Base-by-base conservation (phyloP, 2,329 filamentous ascomycete genomes). In the Fusarium ramigenum region DNA sequence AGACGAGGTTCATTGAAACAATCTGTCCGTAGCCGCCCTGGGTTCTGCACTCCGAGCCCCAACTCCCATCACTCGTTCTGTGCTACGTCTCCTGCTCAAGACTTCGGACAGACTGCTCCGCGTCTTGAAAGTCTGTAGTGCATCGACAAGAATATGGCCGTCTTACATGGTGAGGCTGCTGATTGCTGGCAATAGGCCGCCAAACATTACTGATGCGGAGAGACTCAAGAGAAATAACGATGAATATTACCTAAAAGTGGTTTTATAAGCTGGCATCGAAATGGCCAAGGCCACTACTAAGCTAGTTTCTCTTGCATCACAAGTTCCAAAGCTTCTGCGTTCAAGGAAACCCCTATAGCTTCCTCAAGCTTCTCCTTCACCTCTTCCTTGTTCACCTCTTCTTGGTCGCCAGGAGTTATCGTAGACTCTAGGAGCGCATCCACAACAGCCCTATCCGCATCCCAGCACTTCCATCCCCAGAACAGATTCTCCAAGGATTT, bases 391-490 rank as follows among this genome's bases (percentile, higher is more conserved):
- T 42, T 6, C 8, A 0, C 8, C 14, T n/a, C 21, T 42, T 42
- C 2, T 2, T n/a, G 21, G 1, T 42, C 39, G 21, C 2, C 39
- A 42, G n/a, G 12, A 6, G 14, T 4, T n/a, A 5, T 9, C 8
- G 40, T 42, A 42, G 40, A 42, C 21, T 42, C 40, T 10, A 42
- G 14, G 5, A 42, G 40, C 9, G 21, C 40, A 5, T 42, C 40
- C 14, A 5, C 21, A 16, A 42, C 40, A n/a, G 9, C 40, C 5
- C 0, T 23, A 0, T n/a, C 5, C 14, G 0, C 1, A 16, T 42
- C 14, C 40, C 40, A 42, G 39, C 39, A 42, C 0, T n/a, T 10
- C 40, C 40, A 42, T 10, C 14, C n/a, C 40, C 40, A 42, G 40
- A 1, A 23, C 14, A 16, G 2, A 15, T 42, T 9, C 39, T 42